Base-by-base conservation (phyloP, 768 basidiomycete species). In the Podaxis sp. region DNA sequence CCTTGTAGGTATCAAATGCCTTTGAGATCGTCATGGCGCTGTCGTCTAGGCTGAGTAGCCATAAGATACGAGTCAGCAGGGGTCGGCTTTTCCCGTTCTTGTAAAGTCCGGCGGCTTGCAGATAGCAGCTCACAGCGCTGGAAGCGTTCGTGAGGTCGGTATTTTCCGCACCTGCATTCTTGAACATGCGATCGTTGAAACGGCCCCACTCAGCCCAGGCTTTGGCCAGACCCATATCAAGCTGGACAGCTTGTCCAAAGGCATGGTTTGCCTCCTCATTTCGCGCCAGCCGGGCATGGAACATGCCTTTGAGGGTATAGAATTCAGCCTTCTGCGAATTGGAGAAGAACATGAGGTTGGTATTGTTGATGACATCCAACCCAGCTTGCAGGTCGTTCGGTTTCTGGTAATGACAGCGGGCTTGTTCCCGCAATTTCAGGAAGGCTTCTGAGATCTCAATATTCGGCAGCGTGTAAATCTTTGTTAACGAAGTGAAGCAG, bases 361-460 rank as follows among this genome's bases (percentile, higher is more conserved):
- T 99, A 68, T 98, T 98, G 74, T 98, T 99, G 80, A 99, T 99
- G 59, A 97, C 95, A 70, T 99, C 97, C 47, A 99, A 77, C 27
- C 97, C 97, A 3, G 93, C 92, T 65, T 92, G 88, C 61, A 97
- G 84, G 70, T 98, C 95, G 62, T 90, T 90, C 0, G 92, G 91
- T 68, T 91, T 94, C 72, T 97, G 95, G 73, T 96, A 98, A 76
- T 97, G 95, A 67, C 96, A 98, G 37, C 95, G 89, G 5, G 97
- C 97, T 74, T 99, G 97, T 72, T 99, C 97, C 51, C 97, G 88
- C 32, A 99, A 85, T 73, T 99, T 99, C 61, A 99, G 79, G 80
- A 99, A 99, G 0, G 97, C 97, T 71, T 99, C 97, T 2, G 97
- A 96, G 62, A 99, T 99, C 76, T 99, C 97, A 73, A 99, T 99